Conservation (phyloP, 2,329 filamentous ascomycete species). For the Paraphaeosphaeria sporulosa region DNA sequence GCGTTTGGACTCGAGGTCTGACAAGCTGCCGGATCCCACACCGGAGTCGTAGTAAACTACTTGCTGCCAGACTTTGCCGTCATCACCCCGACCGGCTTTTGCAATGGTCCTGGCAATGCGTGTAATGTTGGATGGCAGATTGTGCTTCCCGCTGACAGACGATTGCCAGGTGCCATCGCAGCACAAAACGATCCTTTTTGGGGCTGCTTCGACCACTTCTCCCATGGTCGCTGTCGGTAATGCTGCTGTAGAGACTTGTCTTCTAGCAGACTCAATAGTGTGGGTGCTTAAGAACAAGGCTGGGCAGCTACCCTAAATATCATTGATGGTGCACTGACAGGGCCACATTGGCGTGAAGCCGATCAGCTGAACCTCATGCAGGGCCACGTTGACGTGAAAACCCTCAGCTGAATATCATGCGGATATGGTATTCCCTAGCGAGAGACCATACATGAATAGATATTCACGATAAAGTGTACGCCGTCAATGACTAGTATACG, state of each 20-base stretch:
- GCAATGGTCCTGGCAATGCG: constrained; percentile 8
- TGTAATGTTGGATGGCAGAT: not conserved
- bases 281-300: not conserved
- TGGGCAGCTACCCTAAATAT: too few species aligned
- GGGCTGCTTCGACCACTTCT: not conserved
- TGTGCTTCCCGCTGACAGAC: constrained; percentile 3
- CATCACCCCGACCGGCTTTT: constrained; percentile 11
- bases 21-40: constrained; percentile 43
- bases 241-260: not conserved
- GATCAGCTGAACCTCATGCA: too few species aligned
- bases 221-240: not conserved
- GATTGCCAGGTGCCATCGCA: constrained; percentile 30
- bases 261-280: not conserved
- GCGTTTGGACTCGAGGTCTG: not conserved
- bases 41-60: constrained; percentile 56
- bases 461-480: too few species aligned
- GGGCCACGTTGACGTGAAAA: too few species aligned
- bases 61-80: constrained; percentile 36
- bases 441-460: too few species aligned
- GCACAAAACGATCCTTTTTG: constrained; percentile 26
- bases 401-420: too few species aligned
- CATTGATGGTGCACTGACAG: too few species aligned
- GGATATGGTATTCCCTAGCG: too few species aligned
- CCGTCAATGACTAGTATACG: too few species aligned
- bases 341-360: too few species aligned